Conservation (phyloP, 23 red algal genomes). For the Cyanidioschyzon merolae region DNA sequence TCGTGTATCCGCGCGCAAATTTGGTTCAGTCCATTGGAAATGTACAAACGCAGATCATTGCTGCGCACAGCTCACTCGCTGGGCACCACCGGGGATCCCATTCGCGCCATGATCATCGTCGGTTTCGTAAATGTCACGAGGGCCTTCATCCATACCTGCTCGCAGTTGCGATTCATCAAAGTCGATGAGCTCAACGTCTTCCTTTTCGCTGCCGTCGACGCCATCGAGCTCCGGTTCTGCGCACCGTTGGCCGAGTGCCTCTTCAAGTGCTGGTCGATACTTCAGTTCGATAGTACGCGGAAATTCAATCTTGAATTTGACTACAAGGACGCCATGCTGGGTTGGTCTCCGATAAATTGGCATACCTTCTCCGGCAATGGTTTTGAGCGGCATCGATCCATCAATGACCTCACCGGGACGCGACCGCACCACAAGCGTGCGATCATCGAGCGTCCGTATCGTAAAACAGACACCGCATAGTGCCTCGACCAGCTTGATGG, state of each 20-base stretch:
- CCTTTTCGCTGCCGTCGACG: constrained; percentile 30
- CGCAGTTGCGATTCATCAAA: constrained; percentile 50
- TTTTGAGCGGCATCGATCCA: constrained; percentile 53
- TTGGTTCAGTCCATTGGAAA: neutral
- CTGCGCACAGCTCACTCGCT: constrained; percentile 10
- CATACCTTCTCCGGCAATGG: constrained; percentile 90
- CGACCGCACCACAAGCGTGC: constrained; percentile 37
- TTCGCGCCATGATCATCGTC: constrained; percentile 6
- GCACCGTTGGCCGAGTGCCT: constrained; percentile 46
- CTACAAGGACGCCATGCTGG: constrained; percentile 74
- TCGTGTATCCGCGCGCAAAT: neutral
- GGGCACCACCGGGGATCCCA: constrained; percentile 6
- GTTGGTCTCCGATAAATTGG: constrained; percentile 62
- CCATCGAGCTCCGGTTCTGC: constrained; percentile 24
- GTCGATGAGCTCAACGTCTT: constrained; percentile 52
- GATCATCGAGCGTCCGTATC: constrained; percentile 77
- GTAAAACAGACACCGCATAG: constrained; percentile 53
- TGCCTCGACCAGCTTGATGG: constrained; percentile 67
- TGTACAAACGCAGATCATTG: neutral
- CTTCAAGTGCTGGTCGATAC: constrained; percentile 36
- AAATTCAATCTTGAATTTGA: constrained; percentile 80
- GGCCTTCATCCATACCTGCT: neutral
- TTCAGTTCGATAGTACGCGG: constrained; percentile 27
- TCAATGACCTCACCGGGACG: constrained; percentile 52
- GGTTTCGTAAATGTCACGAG: neutral